Conservation (phyloP, 148 eudicot genomes). For the Bassia scoparia region DNA sequence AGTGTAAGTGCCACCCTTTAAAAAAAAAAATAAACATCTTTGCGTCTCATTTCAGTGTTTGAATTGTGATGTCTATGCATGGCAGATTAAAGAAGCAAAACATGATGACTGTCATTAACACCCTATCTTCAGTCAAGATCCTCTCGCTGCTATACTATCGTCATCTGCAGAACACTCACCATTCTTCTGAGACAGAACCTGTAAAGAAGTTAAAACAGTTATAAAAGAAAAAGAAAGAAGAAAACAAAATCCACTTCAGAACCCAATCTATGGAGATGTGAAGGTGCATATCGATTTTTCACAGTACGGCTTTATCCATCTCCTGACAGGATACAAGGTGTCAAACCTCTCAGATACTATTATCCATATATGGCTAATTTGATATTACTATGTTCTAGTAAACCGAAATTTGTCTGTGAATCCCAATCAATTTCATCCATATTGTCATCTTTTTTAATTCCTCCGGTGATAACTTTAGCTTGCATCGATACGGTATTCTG, state of each 20-base stretch:
- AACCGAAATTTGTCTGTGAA: conserved; percentile 6
- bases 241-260: conserved; percentile 45
- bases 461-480: no score
- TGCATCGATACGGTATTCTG: no score
- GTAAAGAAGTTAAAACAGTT: conserved; percentile 37
- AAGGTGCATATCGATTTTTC: neutral
- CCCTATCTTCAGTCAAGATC: conserved; percentile 70
- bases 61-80: neutral
- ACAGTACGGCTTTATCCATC: neutral
- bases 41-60: neutral
- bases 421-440: neutral
- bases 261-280: conserved; percentile 64
- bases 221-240: conserved; percentile 57
- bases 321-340: neutral
- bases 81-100: conserved; percentile 68
- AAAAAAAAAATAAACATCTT: neutral
- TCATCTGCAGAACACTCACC: conserved; percentile 82
- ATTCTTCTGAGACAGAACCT: conserved; percentile 42
- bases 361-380: neutral
- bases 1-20: conserved; percentile 49
- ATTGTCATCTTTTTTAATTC: neutral
- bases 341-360: neutral
- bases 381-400: neutral
- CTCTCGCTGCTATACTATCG: conserved; percentile 71
- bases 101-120: conserved; percentile 53